phyloP scores from a whole-genome alignment of 768 basidiomycete species.

The Mycena latifolia region DNA sequence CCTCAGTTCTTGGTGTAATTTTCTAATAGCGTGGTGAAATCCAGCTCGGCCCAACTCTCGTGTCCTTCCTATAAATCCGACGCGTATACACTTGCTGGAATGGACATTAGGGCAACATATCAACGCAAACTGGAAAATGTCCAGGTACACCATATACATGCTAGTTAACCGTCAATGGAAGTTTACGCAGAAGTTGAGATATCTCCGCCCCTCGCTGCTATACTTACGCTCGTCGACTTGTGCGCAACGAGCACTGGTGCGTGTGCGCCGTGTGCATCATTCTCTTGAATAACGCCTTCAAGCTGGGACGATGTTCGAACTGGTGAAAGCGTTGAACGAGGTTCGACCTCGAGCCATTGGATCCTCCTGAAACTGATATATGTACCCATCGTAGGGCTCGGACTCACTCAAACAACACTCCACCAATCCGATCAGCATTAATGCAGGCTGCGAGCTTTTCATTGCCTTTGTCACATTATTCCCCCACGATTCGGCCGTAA shows the following conservation, averaged over 20 bases:
- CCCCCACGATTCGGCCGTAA: conserved; percentile 84
- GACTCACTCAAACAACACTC: conserved; percentile 70
- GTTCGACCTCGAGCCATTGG: background rate
- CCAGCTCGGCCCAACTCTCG: too few species aligned
- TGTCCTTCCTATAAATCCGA: too few species aligned
- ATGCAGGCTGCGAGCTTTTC: conserved; percentile 93
- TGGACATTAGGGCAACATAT: conserved; percentile 65
- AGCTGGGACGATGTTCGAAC: conserved; percentile 96
- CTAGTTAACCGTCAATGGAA: background rate
- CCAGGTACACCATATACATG: conserved; percentile 60
- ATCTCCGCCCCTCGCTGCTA: conserved; percentile 89
- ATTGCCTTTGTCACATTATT: conserved; percentile 89
- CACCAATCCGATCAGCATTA: conserved; percentile 84
- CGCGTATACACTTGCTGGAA: too few species aligned
- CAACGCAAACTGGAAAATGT: conserved; percentile 71
- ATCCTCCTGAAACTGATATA: background rate
- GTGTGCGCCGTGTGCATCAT: conserved; percentile 29
- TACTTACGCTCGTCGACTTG: conserved; percentile 85
- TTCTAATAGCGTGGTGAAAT: too few species aligned
- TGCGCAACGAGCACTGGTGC: conserved; percentile 84
- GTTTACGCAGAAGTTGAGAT: conserved; percentile 58
- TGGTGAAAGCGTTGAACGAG: conserved; percentile 85
- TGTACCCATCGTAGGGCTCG: conserved; percentile 58
- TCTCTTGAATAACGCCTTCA: conserved; percentile 29
- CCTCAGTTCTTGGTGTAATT: too few species aligned